These are phyloP conservation scores for Cladosporium sp. DNA, from an alignment of 2,329 filamentous ascomycete species.

Conservation along the genomic window DNA sequence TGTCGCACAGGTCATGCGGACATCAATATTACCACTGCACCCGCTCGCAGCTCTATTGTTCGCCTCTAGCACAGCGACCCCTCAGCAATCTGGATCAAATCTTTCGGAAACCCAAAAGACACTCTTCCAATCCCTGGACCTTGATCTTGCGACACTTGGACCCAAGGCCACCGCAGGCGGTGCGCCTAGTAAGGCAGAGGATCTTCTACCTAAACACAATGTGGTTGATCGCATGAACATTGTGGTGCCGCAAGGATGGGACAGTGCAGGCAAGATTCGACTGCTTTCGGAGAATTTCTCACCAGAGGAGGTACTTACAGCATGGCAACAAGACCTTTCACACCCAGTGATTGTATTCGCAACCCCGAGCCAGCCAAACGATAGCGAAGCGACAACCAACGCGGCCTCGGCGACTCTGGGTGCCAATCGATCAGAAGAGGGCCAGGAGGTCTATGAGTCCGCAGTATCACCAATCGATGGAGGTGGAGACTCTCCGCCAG, in stretches of 20 bases:
- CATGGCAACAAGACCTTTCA: slow-evolving; percentile 52
- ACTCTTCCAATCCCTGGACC: slow-evolving; percentile 73
- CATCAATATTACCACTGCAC: slow-evolving; percentile 66
- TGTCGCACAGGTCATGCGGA: slow-evolving; percentile 86
- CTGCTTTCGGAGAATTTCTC: slow-evolving; percentile 89
- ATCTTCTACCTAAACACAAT: slow-evolving; percentile 62
- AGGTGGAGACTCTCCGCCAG: slow-evolving; percentile 16
- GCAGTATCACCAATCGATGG: slow-evolving; percentile 18
- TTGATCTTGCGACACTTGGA: slow-evolving; percentile 25
- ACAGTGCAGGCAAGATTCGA: slow-evolving; percentile 95
- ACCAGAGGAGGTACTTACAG: slow-evolving; percentile 75
- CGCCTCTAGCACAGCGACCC: slow-evolving; percentile 31
- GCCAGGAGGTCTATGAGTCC: slow-evolving; percentile 23
- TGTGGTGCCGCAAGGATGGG: slow-evolving; percentile 92
- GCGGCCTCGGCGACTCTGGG: slow-evolving; percentile 21
- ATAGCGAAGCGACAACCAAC: slow-evolving; percentile 38
- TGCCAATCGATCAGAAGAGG: slow-evolving; percentile 19
- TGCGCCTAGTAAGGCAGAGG: slow-evolving; percentile 51
- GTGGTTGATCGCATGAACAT: slow-evolving; percentile 57
- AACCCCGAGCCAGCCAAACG: slow-evolving; percentile 54
- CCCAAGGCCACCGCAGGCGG: slow-evolving; percentile 14
- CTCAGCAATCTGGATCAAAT: slow-evolving; percentile 24
- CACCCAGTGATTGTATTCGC: slow-evolving; percentile 34
- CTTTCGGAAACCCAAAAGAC: slow-evolving; percentile 56
- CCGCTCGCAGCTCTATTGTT: slow-evolving; percentile 53